Conservation (phyloP, 1,139 yeast genomes). For the Arxiozyma slooffiae region DNA sequence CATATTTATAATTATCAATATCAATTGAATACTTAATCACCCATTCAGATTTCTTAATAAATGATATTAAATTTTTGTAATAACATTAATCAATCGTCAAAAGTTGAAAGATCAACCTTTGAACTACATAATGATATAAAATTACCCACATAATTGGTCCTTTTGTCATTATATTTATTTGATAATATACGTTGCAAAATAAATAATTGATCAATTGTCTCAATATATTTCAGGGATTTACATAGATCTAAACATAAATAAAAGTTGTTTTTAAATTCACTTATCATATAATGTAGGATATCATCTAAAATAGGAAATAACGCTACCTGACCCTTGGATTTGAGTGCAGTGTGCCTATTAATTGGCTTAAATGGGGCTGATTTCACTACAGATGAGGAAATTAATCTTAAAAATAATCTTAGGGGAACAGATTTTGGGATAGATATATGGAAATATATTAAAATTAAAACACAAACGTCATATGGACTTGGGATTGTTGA, state of each 20-base stretch:
- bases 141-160: slow-evolving; percentile 17
- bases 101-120: slow-evolving; percentile 14
- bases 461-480: slow-evolving; percentile 21
- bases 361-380: slow-evolving; percentile 13
- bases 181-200: slow-evolving; percentile 9
- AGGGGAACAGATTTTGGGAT: slow-evolving; percentile 10
- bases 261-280: background rate
- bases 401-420: slow-evolving; percentile 12
- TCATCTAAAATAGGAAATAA: slow-evolving; percentile 13
- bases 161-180: slow-evolving; percentile 11
- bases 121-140: slow-evolving; percentile 11
- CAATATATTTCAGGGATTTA: background rate
- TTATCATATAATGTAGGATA: slow-evolving; percentile 10
- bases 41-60: slow-evolving; percentile 1
- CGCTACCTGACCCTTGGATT: slow-evolving; percentile 11
- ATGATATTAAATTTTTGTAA: slow-evolving; percentile 12
- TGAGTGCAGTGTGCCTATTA: slow-evolving; percentile 7
- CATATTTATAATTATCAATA: background rate
- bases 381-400: slow-evolving; percentile 17
- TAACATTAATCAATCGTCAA: slow-evolving; percentile 16
- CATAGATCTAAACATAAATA: slow-evolving; percentile 7
- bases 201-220: slow-evolving; percentile 8
- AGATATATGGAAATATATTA: slow-evolving; percentile 16
- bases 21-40: background rate
- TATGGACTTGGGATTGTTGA: slow-evolving; percentile 17